Percentiles rank a stretch among this genome's conserved stretches.
Conservation (phyloP, 441 rosid species). For the Geranium incanum region DNA sequence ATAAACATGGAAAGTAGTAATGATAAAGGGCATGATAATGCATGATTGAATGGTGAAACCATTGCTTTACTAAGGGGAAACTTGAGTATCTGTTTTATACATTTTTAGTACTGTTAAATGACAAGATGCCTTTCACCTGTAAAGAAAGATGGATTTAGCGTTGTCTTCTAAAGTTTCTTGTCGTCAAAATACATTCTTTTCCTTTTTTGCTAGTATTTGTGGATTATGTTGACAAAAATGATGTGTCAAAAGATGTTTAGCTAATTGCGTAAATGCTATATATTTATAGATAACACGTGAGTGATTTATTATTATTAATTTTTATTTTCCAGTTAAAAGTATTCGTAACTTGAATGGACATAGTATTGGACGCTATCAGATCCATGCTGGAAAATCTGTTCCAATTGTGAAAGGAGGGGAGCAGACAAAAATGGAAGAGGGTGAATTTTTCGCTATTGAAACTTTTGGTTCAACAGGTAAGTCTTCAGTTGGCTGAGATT, state of each 20-base stretch:
- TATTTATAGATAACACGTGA: neutral
- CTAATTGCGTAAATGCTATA: neutral
- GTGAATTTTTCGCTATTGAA: slow-evolving; percentile 89
- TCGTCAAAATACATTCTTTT: neutral
- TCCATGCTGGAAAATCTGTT: slow-evolving; percentile 93
- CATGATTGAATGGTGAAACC: neutral
- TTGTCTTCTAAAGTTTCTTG: neutral
- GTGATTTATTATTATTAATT: neutral
- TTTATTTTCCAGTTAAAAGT: slow-evolving; percentile 65
- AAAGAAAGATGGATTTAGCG: neutral
- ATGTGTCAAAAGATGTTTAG: neutral
- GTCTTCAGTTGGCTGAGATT: neutral
- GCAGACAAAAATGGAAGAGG: slow-evolving; percentile 98
- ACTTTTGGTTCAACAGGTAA: slow-evolving; percentile 92
- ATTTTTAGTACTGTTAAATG: neutral
- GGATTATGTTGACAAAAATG: neutral
- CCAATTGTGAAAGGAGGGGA: slow-evolving; percentile 96
- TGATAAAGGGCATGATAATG: neutral
- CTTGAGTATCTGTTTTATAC: neutral
- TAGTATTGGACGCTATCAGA: slow-evolving; percentile 82
- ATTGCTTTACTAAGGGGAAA: neutral
- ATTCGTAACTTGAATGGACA: slow-evolving; percentile 89
- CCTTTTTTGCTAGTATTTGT: neutral
- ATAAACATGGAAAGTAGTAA: neutral
- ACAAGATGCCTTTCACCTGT: neutral